These are phyloP conservation scores for Aspergillus bertholletiae DNA, from an alignment of 495 filamentous ascomycete genomes.

Conservation along the genomic window DNA sequence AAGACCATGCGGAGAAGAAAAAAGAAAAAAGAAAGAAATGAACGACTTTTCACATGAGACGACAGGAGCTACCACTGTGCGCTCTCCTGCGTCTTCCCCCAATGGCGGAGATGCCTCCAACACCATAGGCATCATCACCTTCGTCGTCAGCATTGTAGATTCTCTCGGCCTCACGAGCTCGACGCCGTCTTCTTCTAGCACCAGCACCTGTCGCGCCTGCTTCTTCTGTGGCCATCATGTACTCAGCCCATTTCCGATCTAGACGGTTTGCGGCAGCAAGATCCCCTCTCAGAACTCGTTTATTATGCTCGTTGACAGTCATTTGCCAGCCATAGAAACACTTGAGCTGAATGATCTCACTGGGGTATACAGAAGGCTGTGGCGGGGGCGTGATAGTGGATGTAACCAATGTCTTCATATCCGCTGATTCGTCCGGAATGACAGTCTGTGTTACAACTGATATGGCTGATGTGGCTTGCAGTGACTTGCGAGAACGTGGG, in stretches of 20 bases:
- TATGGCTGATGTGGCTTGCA: conserved; percentile 23
- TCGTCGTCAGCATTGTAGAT: conserved; percentile 73
- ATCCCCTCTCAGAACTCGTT: conserved; percentile 75
- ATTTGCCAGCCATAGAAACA: conserved; percentile 95
- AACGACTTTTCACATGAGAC: conserved; percentile 47
- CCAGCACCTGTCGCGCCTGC: conserved; percentile 67
- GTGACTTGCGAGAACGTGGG: conserved; percentile 32
- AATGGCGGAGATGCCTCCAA: conserved; percentile 19
- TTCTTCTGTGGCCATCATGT: conserved; percentile 89
- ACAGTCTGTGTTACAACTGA: conserved; percentile 27
- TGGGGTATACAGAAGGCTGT: conserved; percentile 48
- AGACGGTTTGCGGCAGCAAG: conserved; percentile 64
- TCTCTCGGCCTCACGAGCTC: conserved; percentile 72
- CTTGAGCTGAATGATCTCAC: conserved; percentile 78
- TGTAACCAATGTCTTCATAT: conserved; percentile 26
- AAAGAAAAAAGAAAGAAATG: not conserved
- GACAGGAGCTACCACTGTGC: conserved; percentile 49
- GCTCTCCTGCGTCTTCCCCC: conserved; percentile 47
- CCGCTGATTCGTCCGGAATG: conserved; percentile 24
- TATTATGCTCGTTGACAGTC: conserved; percentile 88
- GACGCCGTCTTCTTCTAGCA: conserved; percentile 62
- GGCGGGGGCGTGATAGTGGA: conserved; percentile 33
- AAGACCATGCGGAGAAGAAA: no score
- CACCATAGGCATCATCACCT: conserved; percentile 43
- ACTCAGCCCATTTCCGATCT: conserved; percentile 89